A percentile compares a stretch with the other conserved stretches of the same genome.
Evolutionary conservation across 1,139 yeast species (phyloP).

Genomic region (Pneumocystis carinii): DNA sequence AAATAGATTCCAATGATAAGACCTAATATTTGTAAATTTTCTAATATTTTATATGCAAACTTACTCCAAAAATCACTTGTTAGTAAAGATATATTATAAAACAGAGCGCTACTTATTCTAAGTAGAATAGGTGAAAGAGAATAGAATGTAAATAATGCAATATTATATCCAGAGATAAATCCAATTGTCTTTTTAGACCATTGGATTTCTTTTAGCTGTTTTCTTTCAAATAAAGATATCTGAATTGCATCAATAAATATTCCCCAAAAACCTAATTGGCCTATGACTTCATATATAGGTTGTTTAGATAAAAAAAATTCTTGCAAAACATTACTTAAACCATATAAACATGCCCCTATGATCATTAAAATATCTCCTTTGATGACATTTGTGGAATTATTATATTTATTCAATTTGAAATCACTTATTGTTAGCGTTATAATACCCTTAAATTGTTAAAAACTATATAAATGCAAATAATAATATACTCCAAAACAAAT

Average conservation of each 20-base stretch:
- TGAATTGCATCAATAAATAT: constrained; percentile 30
- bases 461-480: background rate
- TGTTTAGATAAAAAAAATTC: constrained; percentile 32
- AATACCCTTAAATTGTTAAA: constrained; percentile 16
- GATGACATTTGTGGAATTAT: constrained; percentile 25
- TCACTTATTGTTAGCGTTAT: constrained; percentile 30
- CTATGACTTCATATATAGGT: constrained; percentile 32
- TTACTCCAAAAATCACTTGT: constrained; percentile 31
- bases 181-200: constrained; percentile 31
- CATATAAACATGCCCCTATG: constrained; percentile 32
- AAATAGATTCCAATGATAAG: constrained; percentile 29
- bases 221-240: constrained; percentile 30
- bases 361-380: constrained; percentile 33
- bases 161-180: constrained; percentile 30
- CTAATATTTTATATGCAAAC: background rate
- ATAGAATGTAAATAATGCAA: constrained; percentile 28
- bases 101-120: constrained; percentile 34
- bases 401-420: constrained; percentile 27
- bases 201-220: constrained; percentile 23
- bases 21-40: constrained; percentile 14
- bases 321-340: constrained; percentile 30
- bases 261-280: constrained; percentile 31
- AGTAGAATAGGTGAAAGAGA: constrained; percentile 30
- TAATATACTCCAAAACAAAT: constrained; percentile 28
- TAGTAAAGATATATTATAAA: constrained; percentile 30